phyloP scores from a whole-genome alignment of 108 stramenopile genomes.

The Cyclotella sp. region DNA sequence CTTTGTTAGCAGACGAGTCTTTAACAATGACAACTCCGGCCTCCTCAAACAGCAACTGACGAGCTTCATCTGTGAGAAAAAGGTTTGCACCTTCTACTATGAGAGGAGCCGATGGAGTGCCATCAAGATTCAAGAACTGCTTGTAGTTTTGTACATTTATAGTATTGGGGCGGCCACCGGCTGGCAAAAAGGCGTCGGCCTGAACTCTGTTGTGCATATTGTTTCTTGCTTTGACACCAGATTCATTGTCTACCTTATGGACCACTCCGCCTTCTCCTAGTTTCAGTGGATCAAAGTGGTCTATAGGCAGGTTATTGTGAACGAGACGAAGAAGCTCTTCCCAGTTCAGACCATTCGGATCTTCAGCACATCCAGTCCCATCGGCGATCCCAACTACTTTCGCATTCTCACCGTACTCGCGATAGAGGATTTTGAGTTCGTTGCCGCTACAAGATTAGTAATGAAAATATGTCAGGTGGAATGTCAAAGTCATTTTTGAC shows the following conservation, averaged over 20 bases:
- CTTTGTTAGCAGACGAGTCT: slow-evolving; percentile 99
- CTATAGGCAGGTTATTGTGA: slow-evolving; percentile 73
- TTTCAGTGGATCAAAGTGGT: slow-evolving; percentile 77
- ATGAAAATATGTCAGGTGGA: neutral
- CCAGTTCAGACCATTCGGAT: slow-evolving; percentile 93
- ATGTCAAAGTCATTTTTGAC: neutral
- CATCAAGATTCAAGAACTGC: slow-evolving; percentile 83
- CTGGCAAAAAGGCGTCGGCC: slow-evolving; percentile 97
- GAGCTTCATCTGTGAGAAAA: slow-evolving; percentile 93
- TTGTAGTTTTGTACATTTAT: slow-evolving; percentile 92
- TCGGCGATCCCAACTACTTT: slow-evolving; percentile 96
- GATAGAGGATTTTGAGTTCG: slow-evolving; percentile 93
- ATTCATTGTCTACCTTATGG: slow-evolving; percentile 84
- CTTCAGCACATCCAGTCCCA: slow-evolving; percentile 96
- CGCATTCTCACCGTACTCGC: slow-evolving; percentile 95
- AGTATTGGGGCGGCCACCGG: slow-evolving; percentile 96
- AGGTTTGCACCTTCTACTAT: slow-evolving; percentile 99
- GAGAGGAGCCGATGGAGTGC: slow-evolving; percentile 83
- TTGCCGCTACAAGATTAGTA: slow-evolving; percentile 65
- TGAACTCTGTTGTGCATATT: slow-evolving; percentile 96
- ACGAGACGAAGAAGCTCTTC: slow-evolving; percentile 92
- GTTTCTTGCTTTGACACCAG: slow-evolving; percentile 92
- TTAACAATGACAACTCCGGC: slow-evolving; percentile 97
- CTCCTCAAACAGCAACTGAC: slow-evolving; percentile 90
- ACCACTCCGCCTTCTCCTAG: slow-evolving; percentile 76